phyloP scores from a whole-genome alignment of 768 basidiomycete genomes.

The Tylopilus cervinicoccineus region DNA sequence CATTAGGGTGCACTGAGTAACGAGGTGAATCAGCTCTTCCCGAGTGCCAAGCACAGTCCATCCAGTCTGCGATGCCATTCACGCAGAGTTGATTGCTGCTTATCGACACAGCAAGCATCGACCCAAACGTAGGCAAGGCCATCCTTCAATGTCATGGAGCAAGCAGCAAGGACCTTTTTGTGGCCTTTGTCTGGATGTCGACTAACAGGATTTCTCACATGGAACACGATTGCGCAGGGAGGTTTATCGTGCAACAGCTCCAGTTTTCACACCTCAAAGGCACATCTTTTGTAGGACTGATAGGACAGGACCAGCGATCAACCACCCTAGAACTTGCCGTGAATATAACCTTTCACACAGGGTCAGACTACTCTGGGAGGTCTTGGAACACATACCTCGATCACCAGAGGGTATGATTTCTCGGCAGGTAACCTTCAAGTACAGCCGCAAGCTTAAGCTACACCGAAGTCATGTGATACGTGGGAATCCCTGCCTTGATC shows the following conservation, averaged over 20 bases:
- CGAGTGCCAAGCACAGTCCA: background rate
- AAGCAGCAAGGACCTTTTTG: background rate
- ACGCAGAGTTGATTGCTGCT: background rate
- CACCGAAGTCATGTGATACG: no score
- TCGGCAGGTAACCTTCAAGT: no score
- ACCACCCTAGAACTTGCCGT: background rate
- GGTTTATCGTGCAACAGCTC: background rate
- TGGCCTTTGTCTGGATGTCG: background rate
- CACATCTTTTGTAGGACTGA: background rate
- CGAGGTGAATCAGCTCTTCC: background rate
- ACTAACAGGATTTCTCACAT: background rate
- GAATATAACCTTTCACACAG: no score
- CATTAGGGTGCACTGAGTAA: background rate
- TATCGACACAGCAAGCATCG: background rate
- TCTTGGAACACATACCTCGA: no score
- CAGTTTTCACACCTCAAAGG: background rate
- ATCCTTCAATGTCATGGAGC: background rate
- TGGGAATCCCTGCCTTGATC: background rate
- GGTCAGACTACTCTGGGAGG: no score
- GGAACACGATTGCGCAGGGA: background rate
- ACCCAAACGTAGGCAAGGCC: background rate
- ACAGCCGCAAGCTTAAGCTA: no score
- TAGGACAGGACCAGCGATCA: background rate
- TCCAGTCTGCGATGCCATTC: background rate
- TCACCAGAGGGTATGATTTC: no score